Percentiles rank a stretch among this genome's conserved stretches.
phyloP scores from a whole-genome alignment of 75 land plant species.

The Sequoia sempervirens region DNA sequence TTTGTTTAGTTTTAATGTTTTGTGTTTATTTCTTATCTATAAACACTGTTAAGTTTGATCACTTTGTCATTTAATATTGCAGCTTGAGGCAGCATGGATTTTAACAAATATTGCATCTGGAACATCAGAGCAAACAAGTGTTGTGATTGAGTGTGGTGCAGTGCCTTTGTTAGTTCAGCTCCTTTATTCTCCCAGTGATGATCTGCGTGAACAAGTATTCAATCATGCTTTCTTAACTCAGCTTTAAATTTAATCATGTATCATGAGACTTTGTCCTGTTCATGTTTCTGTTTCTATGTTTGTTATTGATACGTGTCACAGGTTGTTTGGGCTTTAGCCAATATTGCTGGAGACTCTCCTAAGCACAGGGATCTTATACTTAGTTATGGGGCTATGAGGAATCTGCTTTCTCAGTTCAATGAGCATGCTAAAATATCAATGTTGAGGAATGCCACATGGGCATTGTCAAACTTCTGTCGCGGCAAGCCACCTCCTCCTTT shows the following conservation, averaged over 20 bases:
- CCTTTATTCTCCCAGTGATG: conserved; percentile 72
- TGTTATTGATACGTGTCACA: not conserved
- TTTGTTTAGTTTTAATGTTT: not conserved
- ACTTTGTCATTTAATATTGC: conserved; percentile 3
- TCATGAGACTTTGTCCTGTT: not conserved
- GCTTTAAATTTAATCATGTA: not conserved
- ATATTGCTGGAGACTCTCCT: conserved; percentile 26
- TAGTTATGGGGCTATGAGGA: conserved; percentile 17
- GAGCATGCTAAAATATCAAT: conserved; percentile 17
- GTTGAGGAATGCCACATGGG: conserved; percentile 25
- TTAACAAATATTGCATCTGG: conserved; percentile 91
- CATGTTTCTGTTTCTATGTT: not conserved
- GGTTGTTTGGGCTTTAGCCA: conserved; percentile 27
- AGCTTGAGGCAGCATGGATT: conserved; percentile 98
- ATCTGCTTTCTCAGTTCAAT: conserved; percentile 18
- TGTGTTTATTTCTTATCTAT: not conserved
- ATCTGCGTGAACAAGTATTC: conserved; percentile 86
- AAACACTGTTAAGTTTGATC: not conserved
- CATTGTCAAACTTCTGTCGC: conserved; percentile 25
- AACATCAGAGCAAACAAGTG: conserved; percentile 80
- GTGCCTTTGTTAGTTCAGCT: conserved; percentile 82
- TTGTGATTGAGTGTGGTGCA: conserved; percentile 87
- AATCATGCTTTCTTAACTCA: not conserved
- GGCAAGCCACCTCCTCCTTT: conserved; percentile 23
- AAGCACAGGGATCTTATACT: conserved; percentile 27